A percentile compares a stretch with the other conserved stretches of the same genome.
Evolutionary conservation across 1,284 basidiomycete genomes (phyloP).

Genomic region (Earliella scabrosa): DNA sequence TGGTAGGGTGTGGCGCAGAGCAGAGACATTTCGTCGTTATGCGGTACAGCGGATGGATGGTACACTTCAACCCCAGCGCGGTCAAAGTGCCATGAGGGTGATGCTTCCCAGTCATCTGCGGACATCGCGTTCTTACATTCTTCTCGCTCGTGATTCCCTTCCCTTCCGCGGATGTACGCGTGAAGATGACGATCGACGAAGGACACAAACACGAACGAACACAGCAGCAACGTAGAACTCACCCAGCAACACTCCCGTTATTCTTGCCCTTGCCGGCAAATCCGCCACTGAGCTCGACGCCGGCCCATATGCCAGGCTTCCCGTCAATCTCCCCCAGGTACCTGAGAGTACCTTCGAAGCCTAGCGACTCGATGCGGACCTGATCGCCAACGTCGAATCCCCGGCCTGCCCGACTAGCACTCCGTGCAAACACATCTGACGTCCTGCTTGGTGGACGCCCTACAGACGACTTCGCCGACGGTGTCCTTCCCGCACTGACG

Average conservation of each 20-base stretch:
- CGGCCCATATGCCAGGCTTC: constrained; percentile 89
- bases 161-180: no score
- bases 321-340: constrained; percentile 86
- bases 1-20: no score
- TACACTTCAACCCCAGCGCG: no score
- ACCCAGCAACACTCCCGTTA: constrained; percentile 90
- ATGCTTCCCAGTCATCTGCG: no score
- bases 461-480: constrained; percentile 56
- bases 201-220: not conserved
- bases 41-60: no score
- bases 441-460: constrained; percentile 61
- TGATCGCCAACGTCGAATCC: constrained; percentile 76
- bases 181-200: no score
- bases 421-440: constrained; percentile 58
- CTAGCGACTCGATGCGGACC: constrained; percentile 84
- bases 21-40: no score
- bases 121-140: no score
- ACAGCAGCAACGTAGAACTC: constrained; percentile 37
- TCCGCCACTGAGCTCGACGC: constrained; percentile 86
- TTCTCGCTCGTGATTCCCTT: no score
- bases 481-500: constrained; percentile 53
- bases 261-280: constrained; percentile 96
- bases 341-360: constrained; percentile 81
- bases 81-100: no score
- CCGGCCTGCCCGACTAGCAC: constrained; percentile 46